phyloP scores from a whole-genome alignment of 2,329 filamentous ascomycete genomes.

The Tricladium varicosporioides region DNA sequence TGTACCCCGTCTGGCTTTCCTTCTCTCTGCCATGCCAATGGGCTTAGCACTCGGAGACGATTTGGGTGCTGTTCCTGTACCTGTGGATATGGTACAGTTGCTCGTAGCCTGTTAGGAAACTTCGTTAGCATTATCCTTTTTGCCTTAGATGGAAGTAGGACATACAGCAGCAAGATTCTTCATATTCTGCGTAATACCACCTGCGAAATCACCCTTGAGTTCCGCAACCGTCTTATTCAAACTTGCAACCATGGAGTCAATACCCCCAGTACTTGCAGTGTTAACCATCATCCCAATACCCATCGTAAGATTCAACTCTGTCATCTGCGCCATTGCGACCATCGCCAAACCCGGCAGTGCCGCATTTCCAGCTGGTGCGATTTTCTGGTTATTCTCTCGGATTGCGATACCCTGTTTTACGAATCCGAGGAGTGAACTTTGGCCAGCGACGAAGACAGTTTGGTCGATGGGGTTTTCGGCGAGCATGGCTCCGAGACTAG shows the following conservation, averaged over 20 bases:
- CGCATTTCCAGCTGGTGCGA: slow-evolving; percentile 21
- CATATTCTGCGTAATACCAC: slow-evolving; percentile 24
- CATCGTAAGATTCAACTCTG: slow-evolving; percentile 22
- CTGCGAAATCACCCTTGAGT: slow-evolving; percentile 21
- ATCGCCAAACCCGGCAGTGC: slow-evolving; percentile 21
- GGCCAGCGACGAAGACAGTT: slow-evolving; percentile 16
- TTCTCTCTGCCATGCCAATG: too few relatives aligned
- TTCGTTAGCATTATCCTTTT: too few relatives aligned
- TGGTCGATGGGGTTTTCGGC: slow-evolving; percentile 17
- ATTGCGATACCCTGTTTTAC: slow-evolving; percentile 25
- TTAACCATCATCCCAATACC: slow-evolving; percentile 7
- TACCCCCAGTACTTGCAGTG: too few relatives aligned
- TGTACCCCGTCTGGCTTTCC: too few relatives aligned
- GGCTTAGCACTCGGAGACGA: too few relatives aligned
- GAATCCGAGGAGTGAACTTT: slow-evolving; percentile 18
- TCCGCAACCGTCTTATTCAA: slow-evolving; percentile 17
- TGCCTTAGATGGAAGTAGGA: neutral
- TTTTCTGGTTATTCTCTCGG: slow-evolving; percentile 26
- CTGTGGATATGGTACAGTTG: too few relatives aligned
- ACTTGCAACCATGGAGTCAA: neutral
- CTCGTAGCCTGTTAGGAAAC: too few relatives aligned
- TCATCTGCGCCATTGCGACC: slow-evolving; percentile 23
- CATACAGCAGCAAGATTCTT: slow-evolving; percentile 23
- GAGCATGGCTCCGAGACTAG: slow-evolving; percentile 16
- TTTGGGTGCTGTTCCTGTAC: too few relatives aligned